A percentile compares a stretch with the other conserved stretches of the same genome.
phyloP scores from a whole-genome alignment of 2,329 filamentous ascomycete species.

The Amesomyces nigricolor region DNA sequence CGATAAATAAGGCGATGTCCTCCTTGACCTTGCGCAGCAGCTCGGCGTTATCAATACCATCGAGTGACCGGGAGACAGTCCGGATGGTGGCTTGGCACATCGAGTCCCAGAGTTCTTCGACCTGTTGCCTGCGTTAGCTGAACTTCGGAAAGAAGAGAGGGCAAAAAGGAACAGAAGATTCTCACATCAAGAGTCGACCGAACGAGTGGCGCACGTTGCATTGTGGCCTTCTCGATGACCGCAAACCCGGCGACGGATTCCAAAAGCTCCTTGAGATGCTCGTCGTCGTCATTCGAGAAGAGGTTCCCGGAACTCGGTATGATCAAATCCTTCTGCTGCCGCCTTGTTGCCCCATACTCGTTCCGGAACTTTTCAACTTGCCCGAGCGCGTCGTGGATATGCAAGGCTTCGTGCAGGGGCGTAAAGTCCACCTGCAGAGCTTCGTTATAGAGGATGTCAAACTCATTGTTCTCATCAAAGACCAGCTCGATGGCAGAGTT shows the following conservation, averaged over 20 bases:
- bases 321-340: conserved; percentile 86
- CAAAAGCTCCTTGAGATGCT: conserved; percentile 79
- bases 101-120: conserved; percentile 98
- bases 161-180: conserved; percentile 12
- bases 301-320: conserved; percentile 72
- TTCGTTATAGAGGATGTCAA: conserved; percentile 91
- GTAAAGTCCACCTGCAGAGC: conserved; percentile 92
- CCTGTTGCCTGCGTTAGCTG: conserved; percentile 42
- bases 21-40: conserved; percentile 91
- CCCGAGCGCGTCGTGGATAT: conserved; percentile 92
- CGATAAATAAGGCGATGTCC: conserved; percentile 86
- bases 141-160: too few species aligned
- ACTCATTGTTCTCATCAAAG: conserved; percentile 91
- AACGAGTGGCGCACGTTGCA: conserved; percentile 78
- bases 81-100: conserved; percentile 87
- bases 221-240: conserved; percentile 91
- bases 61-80: conserved; percentile 73
- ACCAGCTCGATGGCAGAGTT: conserved; percentile 96
- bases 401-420: conserved; percentile 87
- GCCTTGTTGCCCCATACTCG: conserved; percentile 86
- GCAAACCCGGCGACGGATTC: conserved; percentile 95
- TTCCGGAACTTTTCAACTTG: conserved; percentile 85
- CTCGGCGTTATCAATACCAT: conserved; percentile 80
- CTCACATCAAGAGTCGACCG: conserved; percentile 75
- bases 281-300: conserved; percentile 77